Conservation (phyloP, 2,329 filamentous ascomycete genomes). For the Arthrinium puccinioides region DNA sequence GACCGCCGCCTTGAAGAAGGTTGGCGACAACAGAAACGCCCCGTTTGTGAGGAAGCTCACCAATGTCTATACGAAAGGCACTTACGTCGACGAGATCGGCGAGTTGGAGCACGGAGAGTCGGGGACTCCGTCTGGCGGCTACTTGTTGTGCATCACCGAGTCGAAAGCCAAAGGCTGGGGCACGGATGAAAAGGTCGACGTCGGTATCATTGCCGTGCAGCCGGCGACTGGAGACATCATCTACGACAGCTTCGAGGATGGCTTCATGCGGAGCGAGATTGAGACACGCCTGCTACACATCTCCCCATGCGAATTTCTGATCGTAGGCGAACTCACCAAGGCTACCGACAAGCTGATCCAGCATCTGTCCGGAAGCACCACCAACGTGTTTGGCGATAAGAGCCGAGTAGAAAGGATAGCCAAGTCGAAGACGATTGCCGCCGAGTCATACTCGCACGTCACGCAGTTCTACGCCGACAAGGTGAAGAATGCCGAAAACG, state of each 20-base stretch:
- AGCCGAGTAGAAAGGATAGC: conserved; percentile 76
- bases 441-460: conserved; percentile 81
- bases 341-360: conserved; percentile 88
- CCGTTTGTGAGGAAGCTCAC: conserved; percentile 91
- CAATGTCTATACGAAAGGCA: conserved; percentile 96
- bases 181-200: conserved; percentile 86
- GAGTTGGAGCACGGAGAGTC: conserved; percentile 55
- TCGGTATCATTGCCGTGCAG: conserved; percentile 90
- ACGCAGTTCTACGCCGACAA: conserved; percentile 89
- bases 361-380: conserved; percentile 82
- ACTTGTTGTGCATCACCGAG: conserved; percentile 88
- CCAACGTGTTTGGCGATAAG: conserved; percentile 86
- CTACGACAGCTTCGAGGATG: conserved; percentile 92
- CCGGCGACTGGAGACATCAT: conserved; percentile 93
- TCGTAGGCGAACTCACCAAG: conserved; percentile 84
- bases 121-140: conserved; percentile 65
- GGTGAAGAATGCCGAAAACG: conserved; percentile 55
- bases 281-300: conserved; percentile 95
- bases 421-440: conserved; percentile 73
- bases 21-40: conserved; percentile 85
- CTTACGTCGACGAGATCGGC: conserved; percentile 90
- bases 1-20: conserved; percentile 92
- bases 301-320: conserved; percentile 87
- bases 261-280: conserved; percentile 94
- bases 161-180: conserved; percentile 68